Evolutionary conservation across 768 basidiomycete species (phyloP).

Genomic region (Phaeolepiota aurea): DNA sequence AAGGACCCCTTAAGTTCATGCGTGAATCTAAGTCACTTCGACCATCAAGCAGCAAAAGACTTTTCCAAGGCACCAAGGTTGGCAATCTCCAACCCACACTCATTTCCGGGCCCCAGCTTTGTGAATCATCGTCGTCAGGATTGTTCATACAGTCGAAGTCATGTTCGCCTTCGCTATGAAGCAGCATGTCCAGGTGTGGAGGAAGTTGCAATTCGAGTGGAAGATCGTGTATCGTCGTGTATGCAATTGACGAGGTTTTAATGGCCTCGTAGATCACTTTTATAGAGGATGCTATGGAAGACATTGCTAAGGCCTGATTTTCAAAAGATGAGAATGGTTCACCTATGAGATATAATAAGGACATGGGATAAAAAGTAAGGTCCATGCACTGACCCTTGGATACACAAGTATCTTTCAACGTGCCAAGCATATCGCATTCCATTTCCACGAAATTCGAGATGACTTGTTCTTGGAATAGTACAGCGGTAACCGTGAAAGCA

Average conservation of each 20-base stretch:
- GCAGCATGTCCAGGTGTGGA: slow-evolving; percentile 63
- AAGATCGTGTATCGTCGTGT: slow-evolving; percentile 69
- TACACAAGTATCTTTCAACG: slow-evolving; percentile 63
- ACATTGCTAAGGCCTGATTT: slow-evolving; percentile 49
- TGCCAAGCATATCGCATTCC: slow-evolving; percentile 65
- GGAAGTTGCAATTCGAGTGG: slow-evolving; percentile 85
- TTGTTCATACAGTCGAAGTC: slow-evolving; percentile 42
- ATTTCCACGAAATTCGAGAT: slow-evolving; percentile 77
- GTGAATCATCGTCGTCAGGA: slow-evolving; percentile 41
- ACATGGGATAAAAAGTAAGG: slow-evolving; percentile 6
- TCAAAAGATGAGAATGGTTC: slow-evolving; percentile 51
- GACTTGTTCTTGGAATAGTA: slow-evolving; percentile 88
- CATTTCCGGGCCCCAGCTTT: slow-evolving; percentile 62
- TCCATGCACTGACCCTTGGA: slow-evolving; percentile 41
- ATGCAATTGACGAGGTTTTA: slow-evolving; percentile 67
- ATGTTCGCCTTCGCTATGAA: slow-evolving; percentile 56
- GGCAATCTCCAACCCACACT: slow-evolving; percentile 68
- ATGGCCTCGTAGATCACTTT: slow-evolving; percentile 73
- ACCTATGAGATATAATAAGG: slow-evolving; percentile 27
- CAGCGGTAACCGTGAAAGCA: slow-evolving; percentile 85
- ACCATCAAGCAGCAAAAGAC: slow-evolving; percentile 67
- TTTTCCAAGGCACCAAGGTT: slow-evolving; percentile 85
- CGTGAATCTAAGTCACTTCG: slow-evolving; percentile 50
- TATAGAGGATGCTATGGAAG: slow-evolving; percentile 74
- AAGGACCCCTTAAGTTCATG: slow-evolving; percentile 48